These are phyloP conservation scores for Eragrostis nindensis DNA, from an alignment of 176 grass and related monocot species.

Conservation along the genomic window DNA sequence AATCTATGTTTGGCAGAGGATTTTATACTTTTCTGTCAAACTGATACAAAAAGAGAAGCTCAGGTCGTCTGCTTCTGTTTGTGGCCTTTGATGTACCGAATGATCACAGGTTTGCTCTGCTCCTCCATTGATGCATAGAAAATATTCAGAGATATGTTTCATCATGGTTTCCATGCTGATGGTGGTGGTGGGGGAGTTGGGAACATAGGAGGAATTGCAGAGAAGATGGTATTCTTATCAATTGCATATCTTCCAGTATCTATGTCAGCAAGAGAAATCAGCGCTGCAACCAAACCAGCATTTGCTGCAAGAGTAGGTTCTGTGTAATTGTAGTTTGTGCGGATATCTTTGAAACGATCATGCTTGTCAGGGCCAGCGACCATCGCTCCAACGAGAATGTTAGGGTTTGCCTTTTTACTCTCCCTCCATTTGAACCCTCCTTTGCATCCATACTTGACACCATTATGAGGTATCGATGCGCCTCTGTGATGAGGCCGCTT, in stretches of 20 bases:
- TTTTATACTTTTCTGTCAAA: constrained; percentile 52
- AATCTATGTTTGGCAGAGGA: constrained; percentile 53
- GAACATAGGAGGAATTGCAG: constrained; percentile 90
- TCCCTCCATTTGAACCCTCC: constrained; percentile 95
- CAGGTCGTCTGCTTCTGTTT: constrained; percentile 43
- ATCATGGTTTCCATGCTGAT: constrained; percentile 81
- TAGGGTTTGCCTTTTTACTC: constrained; percentile 81
- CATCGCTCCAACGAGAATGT: constrained; percentile 82
- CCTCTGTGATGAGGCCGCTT: constrained; percentile 90
- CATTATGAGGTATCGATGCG: constrained; percentile 91
- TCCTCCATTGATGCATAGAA: constrained; percentile 38
- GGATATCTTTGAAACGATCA: constrained; percentile 86
- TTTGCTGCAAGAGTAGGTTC: constrained; percentile 89
- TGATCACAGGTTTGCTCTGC: constrained; percentile 35
- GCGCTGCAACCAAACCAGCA: constrained; percentile 83
- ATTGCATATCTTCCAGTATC: constrained; percentile 48
- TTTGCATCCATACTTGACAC: constrained; percentile 90
- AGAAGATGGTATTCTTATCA: constrained; percentile 94
- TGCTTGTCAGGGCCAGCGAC: constrained; percentile 89
- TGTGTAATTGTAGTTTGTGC: constrained; percentile 89
- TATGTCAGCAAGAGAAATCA: constrained; percentile 71
- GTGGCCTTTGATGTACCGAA: constrained; percentile 51
- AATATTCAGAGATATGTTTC: constrained; percentile 40
- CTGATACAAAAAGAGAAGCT: constrained; percentile 52
- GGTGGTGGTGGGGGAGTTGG: constrained; percentile 78